Conservation (phyloP, 108 stramenopile genomes). For the Cyclostephanos tholiformis region DNA sequence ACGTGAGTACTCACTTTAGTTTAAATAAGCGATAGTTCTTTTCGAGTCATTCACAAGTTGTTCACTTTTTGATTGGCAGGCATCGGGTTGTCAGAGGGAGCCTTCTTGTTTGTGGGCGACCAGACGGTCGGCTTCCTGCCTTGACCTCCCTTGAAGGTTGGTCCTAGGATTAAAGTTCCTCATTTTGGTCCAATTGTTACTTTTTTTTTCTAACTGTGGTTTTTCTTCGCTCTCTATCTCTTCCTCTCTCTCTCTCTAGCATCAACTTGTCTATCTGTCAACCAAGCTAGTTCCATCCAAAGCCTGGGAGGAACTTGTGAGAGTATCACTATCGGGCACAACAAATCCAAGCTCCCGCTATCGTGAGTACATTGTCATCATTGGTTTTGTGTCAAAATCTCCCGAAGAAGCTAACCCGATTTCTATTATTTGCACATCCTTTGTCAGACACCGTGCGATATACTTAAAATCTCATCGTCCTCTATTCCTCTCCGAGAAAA, state of each 20-base stretch:
- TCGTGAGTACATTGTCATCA: slow-evolving; percentile 4
- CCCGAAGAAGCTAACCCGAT: not conserved
- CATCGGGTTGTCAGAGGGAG: slow-evolving; percentile 63
- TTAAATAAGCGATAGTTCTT: not conserved
- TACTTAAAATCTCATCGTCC: slow-evolving; percentile 45
- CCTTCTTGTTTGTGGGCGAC: slow-evolving; percentile 63
- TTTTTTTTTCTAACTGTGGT: not conserved
- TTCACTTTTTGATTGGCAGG: not conserved
- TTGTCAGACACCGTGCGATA: slow-evolving; percentile 26
- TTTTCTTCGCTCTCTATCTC: not conserved
- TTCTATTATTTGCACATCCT: not conserved
- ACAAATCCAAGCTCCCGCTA: slow-evolving; percentile 57
- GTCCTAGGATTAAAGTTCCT: not conserved
- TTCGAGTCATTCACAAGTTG: not conserved
- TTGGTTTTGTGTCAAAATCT: not conserved
- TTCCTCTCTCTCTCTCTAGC: slow-evolving; percentile 12
- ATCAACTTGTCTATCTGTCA: slow-evolving; percentile 56
- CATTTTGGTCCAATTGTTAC: too few relatives aligned
- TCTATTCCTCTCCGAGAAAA: slow-evolving; percentile 51
- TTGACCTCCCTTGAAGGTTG: slow-evolving; percentile 56
- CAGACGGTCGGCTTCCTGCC: slow-evolving; percentile 62
- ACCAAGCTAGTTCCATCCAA: slow-evolving; percentile 60
- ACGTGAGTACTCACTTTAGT: slow-evolving; percentile 23
- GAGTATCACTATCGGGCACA: slow-evolving; percentile 67
- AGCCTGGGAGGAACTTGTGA: slow-evolving; percentile 53